Conservation (phyloP, 2,329 filamentous ascomycete species). For the Paraphaeosphaeria minitans region DNA sequence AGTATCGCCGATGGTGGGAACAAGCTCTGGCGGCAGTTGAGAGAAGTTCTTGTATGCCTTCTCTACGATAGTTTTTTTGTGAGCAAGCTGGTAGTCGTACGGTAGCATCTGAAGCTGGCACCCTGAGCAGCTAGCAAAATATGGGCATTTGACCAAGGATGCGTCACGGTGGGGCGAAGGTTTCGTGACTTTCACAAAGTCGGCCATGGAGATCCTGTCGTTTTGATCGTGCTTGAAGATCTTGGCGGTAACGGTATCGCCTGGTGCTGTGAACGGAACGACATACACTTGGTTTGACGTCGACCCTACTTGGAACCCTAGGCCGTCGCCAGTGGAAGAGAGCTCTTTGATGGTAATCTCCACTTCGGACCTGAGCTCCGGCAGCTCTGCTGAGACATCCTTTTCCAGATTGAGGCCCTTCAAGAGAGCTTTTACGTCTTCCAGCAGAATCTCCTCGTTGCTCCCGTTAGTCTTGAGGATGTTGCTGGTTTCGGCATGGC, state of each 20-base stretch:
- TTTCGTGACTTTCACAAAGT: constrained; percentile 77
- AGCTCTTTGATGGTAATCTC: constrained; percentile 81
- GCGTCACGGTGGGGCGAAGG: constrained; percentile 80
- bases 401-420: constrained; percentile 38
- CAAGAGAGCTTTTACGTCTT: constrained; percentile 52
- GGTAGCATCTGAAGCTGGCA: constrained; percentile 98
- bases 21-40: constrained; percentile 72
- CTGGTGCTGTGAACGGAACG: constrained; percentile 85
- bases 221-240: constrained; percentile 72
- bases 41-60: constrained; percentile 94
- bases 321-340: constrained; percentile 89
- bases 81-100: constrained; percentile 80
- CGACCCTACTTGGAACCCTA: constrained; percentile 72
- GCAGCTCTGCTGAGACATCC: constrained; percentile 50
- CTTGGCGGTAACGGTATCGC: constrained; percentile 79
- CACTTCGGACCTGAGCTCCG: constrained; percentile 73
- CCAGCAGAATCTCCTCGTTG: constrained; percentile 56
- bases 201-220: constrained; percentile 74
- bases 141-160: constrained; percentile 76
- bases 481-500: constrained; percentile 41
- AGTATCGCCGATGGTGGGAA: constrained; percentile 80
- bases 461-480: constrained; percentile 50
- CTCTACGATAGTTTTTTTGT: constrained; percentile 85
- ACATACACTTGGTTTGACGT: constrained; percentile 74
- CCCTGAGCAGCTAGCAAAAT: constrained; percentile 83